Conservation (phyloP, 257 asterid species). For the Fraxinus anomala region DNA sequence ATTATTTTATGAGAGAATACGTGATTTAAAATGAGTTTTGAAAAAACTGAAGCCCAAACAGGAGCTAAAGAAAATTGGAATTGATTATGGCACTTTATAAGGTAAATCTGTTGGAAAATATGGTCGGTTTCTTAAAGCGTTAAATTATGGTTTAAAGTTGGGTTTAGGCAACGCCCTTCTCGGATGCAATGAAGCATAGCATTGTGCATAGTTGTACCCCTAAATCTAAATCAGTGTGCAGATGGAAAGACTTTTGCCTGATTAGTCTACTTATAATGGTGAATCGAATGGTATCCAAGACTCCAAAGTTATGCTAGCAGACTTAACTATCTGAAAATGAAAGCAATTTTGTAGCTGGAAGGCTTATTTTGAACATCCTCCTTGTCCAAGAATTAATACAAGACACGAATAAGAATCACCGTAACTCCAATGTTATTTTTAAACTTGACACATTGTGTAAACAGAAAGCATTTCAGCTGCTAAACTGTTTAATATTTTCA, state of each 20-base stretch:
- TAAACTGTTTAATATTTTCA: not conserved
- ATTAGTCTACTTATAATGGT: not conserved
- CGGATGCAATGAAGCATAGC: no score
- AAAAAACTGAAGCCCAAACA: no score
- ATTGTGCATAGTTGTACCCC: not conserved
- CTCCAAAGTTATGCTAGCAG: not conserved
- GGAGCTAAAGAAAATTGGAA: not conserved
- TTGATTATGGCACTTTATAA: no score
- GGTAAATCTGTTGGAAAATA: not conserved
- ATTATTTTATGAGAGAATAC: no score
- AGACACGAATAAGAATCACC: no score
- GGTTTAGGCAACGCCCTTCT: not conserved
- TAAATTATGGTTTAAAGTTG: no score
- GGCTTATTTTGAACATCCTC: no score
- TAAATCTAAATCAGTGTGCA: not conserved
- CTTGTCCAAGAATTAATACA: no score
- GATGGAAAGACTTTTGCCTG: not conserved
- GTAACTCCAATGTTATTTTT: no score
- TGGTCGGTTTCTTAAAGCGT: not conserved
- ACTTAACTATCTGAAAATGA: no score
- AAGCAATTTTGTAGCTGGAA: no score
- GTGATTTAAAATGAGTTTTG: no score
- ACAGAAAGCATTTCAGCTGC: conserved; percentile 3
- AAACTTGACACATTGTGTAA: not conserved
- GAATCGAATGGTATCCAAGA: not conserved